These are phyloP conservation scores for Auricularia cornea DNA, from an alignment of 768 basidiomycete species.

Conservation along the genomic window DNA sequence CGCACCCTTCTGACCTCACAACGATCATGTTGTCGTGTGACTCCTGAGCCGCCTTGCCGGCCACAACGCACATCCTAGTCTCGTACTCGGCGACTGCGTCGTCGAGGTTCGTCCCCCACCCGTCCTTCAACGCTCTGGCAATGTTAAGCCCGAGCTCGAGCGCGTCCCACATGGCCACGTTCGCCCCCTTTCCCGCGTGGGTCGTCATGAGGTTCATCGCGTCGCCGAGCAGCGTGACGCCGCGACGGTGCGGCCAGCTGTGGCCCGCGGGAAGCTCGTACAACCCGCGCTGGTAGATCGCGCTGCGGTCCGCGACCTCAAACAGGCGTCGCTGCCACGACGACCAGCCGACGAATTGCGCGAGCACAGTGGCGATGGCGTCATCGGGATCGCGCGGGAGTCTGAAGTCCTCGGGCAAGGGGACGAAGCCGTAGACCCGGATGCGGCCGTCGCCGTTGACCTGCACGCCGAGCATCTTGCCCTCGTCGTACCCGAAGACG, in stretches of 20 bases:
- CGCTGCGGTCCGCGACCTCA: not conserved
- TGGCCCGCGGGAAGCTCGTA: conserved; percentile 7
- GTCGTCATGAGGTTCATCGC: conserved; percentile 31
- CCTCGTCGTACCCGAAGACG: conserved; percentile 19
- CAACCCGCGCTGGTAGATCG: not conserved
- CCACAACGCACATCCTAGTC: not conserved
- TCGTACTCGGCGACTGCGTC: not conserved
- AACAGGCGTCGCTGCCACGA: not conserved
- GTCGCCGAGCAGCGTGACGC: conserved; percentile 24
- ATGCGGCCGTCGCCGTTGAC: conserved; percentile 21
- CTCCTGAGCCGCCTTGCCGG: too few relatives aligned
- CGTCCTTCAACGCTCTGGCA: not conserved
- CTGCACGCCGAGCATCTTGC: conserved; percentile 23
- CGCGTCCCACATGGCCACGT: conserved; percentile 26
- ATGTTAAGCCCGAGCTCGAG: conserved; percentile 8
- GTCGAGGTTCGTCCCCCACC: not conserved
- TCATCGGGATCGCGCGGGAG: not conserved
- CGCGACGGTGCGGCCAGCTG: conserved; percentile 1
- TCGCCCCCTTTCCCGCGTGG: conserved; percentile 30
- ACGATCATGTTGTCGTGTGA: too few relatives aligned
- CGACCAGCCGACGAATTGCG: not conserved
- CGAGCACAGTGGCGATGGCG: not conserved
- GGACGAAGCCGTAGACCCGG: conserved; percentile 14
- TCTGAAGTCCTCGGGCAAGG: not conserved
- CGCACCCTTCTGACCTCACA: too few relatives aligned